Percentiles rank a stretch among this genome's conserved stretches.
These are phyloP conservation scores for Tillandsia leiboldiana DNA, from an alignment of 176 grass and related monocot genomes.

Conservation along the genomic window DNA sequence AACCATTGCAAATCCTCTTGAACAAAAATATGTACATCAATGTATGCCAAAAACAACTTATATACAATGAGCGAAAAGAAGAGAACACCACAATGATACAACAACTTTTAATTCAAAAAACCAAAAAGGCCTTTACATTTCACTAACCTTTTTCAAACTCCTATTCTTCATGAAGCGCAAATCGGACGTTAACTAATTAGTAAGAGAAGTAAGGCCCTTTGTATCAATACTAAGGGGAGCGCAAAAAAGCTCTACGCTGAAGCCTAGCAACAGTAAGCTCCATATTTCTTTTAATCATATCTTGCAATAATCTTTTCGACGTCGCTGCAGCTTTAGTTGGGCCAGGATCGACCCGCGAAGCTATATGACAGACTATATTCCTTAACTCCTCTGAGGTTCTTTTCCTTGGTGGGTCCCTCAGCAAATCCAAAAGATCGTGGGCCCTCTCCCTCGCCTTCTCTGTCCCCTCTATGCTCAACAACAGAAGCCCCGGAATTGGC, in stretches of 20 bases:
- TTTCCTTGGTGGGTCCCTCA: conserved; percentile 2
- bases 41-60: neutral
- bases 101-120: neutral
- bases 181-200: neutral
- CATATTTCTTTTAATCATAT: conserved; percentile 14
- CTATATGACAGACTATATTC: conserved; percentile 13
- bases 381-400: conserved; percentile 8
- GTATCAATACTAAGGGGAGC: neutral
- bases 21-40: neutral
- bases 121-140: neutral
- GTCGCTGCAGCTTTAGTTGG: conserved; percentile 15
- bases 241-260: neutral
- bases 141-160: neutral
- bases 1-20: too few species aligned
- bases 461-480: conserved; percentile 17
- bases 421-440: conserved; percentile 12
- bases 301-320: conserved; percentile 14
- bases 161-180: neutral
- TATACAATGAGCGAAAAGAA: neutral
- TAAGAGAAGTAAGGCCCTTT: neutral
- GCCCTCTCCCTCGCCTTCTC: conserved; percentile 12
- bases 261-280: conserved; percentile 3
- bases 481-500: conserved; percentile 15
- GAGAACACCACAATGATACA: neutral
- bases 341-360: conserved; percentile 14